Evolutionary conservation across 2,329 filamentous ascomycete species (phyloP).

Genomic region (Chaetomium globosum): DNA sequence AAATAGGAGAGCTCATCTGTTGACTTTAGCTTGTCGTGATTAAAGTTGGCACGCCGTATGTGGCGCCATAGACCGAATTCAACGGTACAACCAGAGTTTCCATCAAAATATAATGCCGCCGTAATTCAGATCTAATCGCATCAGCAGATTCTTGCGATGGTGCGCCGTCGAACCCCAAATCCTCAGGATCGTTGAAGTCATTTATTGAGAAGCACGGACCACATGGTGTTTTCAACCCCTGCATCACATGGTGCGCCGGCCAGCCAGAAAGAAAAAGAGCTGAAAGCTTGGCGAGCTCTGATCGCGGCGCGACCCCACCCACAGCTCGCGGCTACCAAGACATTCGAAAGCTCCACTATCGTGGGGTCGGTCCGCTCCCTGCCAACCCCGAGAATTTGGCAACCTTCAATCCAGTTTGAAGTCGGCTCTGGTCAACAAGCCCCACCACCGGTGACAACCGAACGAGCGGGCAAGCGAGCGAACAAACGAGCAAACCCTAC

Average conservation of each 20-base stretch:
- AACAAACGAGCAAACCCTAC: neutral
- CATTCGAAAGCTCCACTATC: neutral
- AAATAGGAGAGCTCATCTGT: neutral
- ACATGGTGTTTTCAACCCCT: conserved; percentile 18
- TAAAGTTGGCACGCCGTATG: neutral
- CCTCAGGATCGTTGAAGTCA: conserved; percentile 1
- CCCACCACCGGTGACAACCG: neutral
- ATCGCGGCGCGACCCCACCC: conserved; percentile 13
- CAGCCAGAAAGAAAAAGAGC: neutral
- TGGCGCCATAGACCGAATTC: no score
- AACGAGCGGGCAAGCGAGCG: neutral
- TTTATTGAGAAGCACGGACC: conserved; percentile 18
- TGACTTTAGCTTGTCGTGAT: neutral
- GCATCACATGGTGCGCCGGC: conserved; percentile 7
- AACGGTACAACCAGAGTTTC: neutral
- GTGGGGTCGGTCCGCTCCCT: conserved; percentile 13
- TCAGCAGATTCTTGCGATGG: neutral
- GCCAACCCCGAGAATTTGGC: conserved; percentile 13
- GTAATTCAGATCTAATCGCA: neutral
- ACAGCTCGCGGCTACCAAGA: conserved; percentile 12
- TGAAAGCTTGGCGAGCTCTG: conserved; percentile 14
- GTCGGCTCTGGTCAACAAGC: neutral
- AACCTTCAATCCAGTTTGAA: neutral
- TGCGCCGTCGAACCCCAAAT: neutral
- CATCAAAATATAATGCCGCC: neutral